Percentiles rank a stretch among this genome's conserved stretches.
These are phyloP conservation scores for Cladosporium cucumerinum DNA, from an alignment of 2,329 filamentous ascomycete species.

Conservation along the genomic window DNA sequence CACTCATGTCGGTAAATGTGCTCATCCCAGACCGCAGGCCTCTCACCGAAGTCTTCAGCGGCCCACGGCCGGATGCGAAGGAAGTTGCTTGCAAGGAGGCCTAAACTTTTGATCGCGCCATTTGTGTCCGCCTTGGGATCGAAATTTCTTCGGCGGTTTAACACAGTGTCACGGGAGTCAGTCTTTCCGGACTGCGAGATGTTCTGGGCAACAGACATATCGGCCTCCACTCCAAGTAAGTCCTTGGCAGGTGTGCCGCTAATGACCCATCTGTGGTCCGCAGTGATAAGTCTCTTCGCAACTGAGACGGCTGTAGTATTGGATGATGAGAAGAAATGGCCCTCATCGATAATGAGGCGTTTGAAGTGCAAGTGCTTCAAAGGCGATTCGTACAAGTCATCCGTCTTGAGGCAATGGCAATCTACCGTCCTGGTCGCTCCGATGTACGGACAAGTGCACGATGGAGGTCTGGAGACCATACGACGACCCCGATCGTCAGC, in stretches of 20 bases:
- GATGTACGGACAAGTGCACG: conserved; percentile 43
- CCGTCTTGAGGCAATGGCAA: conserved; percentile 43
- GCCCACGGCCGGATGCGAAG: conserved; percentile 77
- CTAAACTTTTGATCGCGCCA: conserved; percentile 58
- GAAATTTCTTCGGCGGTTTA: conserved; percentile 43
- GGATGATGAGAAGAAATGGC: conserved; percentile 74
- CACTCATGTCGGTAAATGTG: conserved; percentile 59
- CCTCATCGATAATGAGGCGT: conserved; percentile 87
- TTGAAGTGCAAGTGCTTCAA: conserved; percentile 76
- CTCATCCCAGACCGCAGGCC: conserved; percentile 66
- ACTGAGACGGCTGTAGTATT: conserved; percentile 57
- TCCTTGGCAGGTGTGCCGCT: conserved; percentile 86
- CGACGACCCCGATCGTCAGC: conserved; percentile 45
- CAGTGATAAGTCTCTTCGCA: conserved; percentile 49
- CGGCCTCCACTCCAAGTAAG: conserved; percentile 60
- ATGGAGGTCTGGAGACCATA: conserved; percentile 17
- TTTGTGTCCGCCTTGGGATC: conserved; percentile 37
- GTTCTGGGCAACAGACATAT: conserved; percentile 7
- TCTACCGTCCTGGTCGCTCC: conserved; percentile 42
- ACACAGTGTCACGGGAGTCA: conserved; percentile 23
- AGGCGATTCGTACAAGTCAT: conserved; percentile 54
- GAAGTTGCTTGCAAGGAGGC: conserved; percentile 63
- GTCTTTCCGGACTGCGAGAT: background rate
- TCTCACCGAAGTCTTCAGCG: conserved; percentile 56
- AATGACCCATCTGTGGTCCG: conserved; percentile 81